Evolutionary conservation across 345 rosid species (phyloP).

Genomic region (Erodium maritimum): DNA sequence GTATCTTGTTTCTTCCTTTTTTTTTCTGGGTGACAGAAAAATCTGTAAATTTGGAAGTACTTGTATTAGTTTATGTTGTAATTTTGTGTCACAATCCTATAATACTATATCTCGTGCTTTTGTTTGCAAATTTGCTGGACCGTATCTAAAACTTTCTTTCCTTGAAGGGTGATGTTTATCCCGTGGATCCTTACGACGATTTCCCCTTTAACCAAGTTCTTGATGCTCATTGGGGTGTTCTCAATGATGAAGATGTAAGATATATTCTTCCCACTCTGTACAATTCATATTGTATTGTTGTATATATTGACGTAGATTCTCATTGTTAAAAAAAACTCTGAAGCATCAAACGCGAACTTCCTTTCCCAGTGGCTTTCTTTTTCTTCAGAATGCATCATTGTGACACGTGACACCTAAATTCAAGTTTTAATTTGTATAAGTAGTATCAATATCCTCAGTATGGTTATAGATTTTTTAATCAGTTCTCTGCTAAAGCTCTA

Average conservation of each 20-base stretch:
- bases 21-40: too few relatives aligned
- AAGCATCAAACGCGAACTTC: too few relatives aligned
- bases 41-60: too few relatives aligned
- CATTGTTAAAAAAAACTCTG: background rate
- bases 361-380: too few relatives aligned
- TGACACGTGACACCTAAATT: background rate
- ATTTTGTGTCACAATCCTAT: too few relatives aligned
- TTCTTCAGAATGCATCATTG: background rate
- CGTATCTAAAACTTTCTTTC: background rate
- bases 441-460: background rate
- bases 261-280: background rate
- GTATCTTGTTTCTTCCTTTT: too few relatives aligned
- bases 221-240: conserved; percentile 96
- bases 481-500: background rate
- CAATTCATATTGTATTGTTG: background rate
- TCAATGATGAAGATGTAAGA: conserved; percentile 80
- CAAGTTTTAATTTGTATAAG: background rate
- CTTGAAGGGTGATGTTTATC: conserved; percentile 88
- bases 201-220: conserved; percentile 49
- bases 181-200: conserved; percentile 55
- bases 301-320: background rate
- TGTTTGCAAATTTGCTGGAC: background rate
- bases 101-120: too few relatives aligned
- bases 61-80: too few relatives aligned
- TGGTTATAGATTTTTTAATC: too few relatives aligned